Evolutionary conservation across 306 rosid genomes (phyloP).

Genomic region (Cucumis hystrix): DNA sequence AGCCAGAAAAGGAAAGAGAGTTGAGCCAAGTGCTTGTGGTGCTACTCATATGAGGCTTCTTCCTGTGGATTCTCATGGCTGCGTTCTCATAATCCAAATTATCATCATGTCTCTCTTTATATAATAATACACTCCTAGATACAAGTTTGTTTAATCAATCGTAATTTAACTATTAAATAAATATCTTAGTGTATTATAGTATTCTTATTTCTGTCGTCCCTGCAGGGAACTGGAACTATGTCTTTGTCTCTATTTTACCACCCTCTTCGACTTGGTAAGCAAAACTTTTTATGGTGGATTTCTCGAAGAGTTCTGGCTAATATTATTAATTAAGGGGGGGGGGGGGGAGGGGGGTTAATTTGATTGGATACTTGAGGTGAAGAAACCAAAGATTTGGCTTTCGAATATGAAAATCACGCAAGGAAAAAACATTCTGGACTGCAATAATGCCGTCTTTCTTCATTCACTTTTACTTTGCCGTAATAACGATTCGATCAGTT

Average conservation of each 20-base stretch:
- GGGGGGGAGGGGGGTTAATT: not conserved
- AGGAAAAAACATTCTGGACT: not conserved
- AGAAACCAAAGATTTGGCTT: not conserved
- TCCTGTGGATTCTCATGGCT: constrained; percentile 30
- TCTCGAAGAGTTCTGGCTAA: not conserved
- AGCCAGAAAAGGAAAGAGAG: constrained; percentile 53
- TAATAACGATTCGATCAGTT: too few species aligned
- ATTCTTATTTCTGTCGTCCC: too few species aligned
- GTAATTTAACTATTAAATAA: too few species aligned
- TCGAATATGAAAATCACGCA: not conserved
- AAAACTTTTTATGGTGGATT: not conserved
- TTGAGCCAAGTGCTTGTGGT: constrained; percentile 11
- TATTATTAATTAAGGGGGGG: not conserved
- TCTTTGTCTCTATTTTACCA: not conserved
- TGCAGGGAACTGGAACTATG: not conserved
- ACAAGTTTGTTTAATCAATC: not conserved
- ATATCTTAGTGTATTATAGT: too few species aligned
- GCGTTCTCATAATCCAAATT: not conserved
- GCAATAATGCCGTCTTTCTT: not conserved
- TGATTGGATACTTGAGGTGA: not conserved
- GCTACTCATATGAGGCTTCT: constrained; percentile 10
- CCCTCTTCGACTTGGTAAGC: not conserved
- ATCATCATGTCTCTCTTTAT: not conserved
- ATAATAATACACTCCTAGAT: not conserved
- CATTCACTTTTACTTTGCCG: not conserved